Evolutionary conservation across 257 asterid genomes (phyloP), one percentile per base, ranked within the genome.

Genomic region (Solanum sparsipilum): DNA sequence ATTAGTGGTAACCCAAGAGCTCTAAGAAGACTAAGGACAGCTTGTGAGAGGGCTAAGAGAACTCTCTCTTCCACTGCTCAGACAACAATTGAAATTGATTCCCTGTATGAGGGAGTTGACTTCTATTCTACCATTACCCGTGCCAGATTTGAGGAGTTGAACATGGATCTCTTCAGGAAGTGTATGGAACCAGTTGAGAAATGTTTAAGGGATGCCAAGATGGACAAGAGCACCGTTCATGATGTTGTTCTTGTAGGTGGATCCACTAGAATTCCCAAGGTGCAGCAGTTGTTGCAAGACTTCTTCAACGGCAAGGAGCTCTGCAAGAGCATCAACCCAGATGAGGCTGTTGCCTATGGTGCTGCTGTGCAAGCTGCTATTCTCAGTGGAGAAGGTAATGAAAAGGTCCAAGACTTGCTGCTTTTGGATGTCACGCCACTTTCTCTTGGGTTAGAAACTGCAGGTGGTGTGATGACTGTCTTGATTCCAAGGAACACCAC

Each of bases 181-280:
- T 94, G 98, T 86, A 93, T 95, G 96, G 98, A 95, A 34, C 98
- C 96, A 2, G 98, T 95, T n/a, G 98, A 95, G 93, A 94, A 95
- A 89, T 95, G 98, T 89, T 90, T 94, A 92, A 92, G 96, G 92
- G 98, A 93, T 90, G 98, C 98, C 7, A 94, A 95, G 94, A 94
- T 95, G 98, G 98, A 94, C 89, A 95, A 95, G 91, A 95, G 98
- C 93, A 88, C 87, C 4, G 73, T 95, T 67, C 97, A 94, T 16
- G 97, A 95, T 87, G 98, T 92, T 25, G 97, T 94, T 34, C 93
- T 91, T 36, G 93, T 90, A 7, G 92, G 93, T 79, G 93, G 93
- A 9, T 91, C 93, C 25, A 91, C 93, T 81, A 73, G 93, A 23
- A 91, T 91, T 31, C 92, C 93, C 65, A 91, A 91, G 89, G 93